phyloP scores from a whole-genome alignment of 148 eudicot genomes.

The Salicornia ramosissima region DNA sequence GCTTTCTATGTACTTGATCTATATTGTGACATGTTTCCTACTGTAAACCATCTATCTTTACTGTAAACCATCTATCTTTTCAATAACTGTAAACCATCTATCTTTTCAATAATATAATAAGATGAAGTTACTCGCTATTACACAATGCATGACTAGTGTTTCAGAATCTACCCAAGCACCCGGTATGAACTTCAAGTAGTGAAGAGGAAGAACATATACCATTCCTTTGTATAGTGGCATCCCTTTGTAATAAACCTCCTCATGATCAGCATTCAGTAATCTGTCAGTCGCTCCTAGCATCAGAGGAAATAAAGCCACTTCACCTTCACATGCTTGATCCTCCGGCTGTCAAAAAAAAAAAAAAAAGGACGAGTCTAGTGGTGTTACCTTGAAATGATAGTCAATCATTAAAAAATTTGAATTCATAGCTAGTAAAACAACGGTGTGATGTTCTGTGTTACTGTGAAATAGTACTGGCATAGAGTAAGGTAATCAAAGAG shows the following conservation, averaged over 20 bases:
- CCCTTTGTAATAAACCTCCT: conserved; percentile 80
- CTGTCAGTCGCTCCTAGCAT: conserved; percentile 77
- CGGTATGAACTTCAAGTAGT: background rate
- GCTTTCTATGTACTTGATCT: background rate
- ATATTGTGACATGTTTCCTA: background rate
- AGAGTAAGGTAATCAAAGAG: background rate
- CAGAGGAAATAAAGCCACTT: conserved; percentile 65
- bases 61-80: background rate
- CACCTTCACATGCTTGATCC: conserved; percentile 79
- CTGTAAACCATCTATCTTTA: no score
- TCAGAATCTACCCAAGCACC: background rate
- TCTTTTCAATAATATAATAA: no score
- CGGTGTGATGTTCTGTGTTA: background rate
- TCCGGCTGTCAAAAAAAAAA: conserved; percentile 74
- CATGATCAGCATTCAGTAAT: conserved; percentile 86
- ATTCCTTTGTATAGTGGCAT: conserved; percentile 88
- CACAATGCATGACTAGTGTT: background rate
- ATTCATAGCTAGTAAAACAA: background rate
- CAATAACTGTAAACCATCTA: no score
- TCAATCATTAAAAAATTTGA: background rate
- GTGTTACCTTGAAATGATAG: background rate
- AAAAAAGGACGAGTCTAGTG: no score
- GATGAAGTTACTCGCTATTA: background rate
- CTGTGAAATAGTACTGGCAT: background rate
- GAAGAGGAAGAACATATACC: conserved; percentile 48